Conservation (phyloP, 106 monocot species). For the Dendrobium catenatum region DNA sequence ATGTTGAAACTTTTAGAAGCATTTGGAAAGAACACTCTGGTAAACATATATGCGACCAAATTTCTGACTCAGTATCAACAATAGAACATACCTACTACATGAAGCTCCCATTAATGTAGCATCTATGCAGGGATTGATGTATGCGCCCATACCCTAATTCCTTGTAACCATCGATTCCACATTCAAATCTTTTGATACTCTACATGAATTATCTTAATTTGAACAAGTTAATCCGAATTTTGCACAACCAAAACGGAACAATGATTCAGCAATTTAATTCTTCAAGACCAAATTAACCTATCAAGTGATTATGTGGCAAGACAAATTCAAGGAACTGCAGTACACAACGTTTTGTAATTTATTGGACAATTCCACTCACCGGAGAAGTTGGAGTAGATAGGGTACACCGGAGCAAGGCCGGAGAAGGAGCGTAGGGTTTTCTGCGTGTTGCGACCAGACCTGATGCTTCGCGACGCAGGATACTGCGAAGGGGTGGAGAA, state of each 20-base stretch:
- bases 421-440: constrained; percentile 43
- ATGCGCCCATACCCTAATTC: too few relatives aligned
- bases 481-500: constrained; percentile 7
- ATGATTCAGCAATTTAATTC: not conserved
- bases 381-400: constrained; percentile 25
- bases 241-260: not conserved
- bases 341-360: not conserved
- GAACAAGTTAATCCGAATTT: not conserved
- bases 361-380: constrained; percentile 24
- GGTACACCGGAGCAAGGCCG: constrained; percentile 37
- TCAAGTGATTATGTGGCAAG: not conserved
- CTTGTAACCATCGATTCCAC: not conserved
- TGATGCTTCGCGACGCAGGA: constrained; percentile 6
- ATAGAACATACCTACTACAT: too few relatives aligned
- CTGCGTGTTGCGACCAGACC: constrained; percentile 1
- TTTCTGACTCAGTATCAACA: too few relatives aligned
- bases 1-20: too few relatives aligned
- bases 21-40: too few relatives aligned
- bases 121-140: too few relatives aligned
- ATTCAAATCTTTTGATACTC: too few relatives aligned
- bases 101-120: too few relatives aligned
- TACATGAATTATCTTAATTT: not conserved
- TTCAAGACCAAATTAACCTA: not conserved
- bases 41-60: too few relatives aligned
- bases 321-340: not conserved